A percentile compares a stretch with the other conserved stretches of the same genome.
These are phyloP conservation scores for Torulaspora delbrueckii DNA, from an alignment of 805 yeast genomes.

Conservation along the genomic window DNA sequence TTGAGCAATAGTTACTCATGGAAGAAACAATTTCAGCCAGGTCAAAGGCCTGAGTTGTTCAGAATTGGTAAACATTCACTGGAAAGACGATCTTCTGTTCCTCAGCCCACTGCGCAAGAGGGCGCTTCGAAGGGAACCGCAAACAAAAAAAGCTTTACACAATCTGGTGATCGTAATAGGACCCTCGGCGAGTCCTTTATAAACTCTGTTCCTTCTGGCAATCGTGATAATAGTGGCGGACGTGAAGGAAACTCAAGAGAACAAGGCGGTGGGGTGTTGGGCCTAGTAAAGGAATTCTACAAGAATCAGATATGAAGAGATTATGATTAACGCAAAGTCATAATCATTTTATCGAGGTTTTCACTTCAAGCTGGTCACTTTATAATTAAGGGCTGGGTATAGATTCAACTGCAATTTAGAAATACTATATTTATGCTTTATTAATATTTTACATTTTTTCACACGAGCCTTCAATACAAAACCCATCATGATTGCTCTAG, in stretches of 20 bases:
- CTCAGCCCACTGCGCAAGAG: neutral
- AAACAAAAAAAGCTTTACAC: neutral
- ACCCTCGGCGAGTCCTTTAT: conserved; percentile 44
- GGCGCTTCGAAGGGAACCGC: neutral
- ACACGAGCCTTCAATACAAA: no score
- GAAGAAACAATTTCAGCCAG: conserved; percentile 35
- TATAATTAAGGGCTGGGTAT: no score
- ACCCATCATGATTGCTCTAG: no score
- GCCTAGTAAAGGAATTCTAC: conserved; percentile 76
- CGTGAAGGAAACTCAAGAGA: conserved; percentile 6
- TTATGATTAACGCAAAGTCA: no score
- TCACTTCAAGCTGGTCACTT: no score
- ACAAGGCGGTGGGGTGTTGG: conserved; percentile 55
- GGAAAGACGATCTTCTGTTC: conserved; percentile 2
- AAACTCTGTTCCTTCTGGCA: conserved; percentile 32
- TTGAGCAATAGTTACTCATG: conserved; percentile 29
- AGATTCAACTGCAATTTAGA: no score
- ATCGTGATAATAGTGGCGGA: conserved; percentile 6
- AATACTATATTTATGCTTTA: no score
- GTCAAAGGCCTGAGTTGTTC: conserved; percentile 28
- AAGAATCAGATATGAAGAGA: conserved; percentile 38
- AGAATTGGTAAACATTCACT: conserved; percentile 16
- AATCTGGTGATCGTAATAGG: conserved; percentile 5
- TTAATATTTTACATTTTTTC: no score
- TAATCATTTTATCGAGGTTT: no score